Base-by-base conservation (phyloP, 2,329 filamentous ascomycete genomes). In the Tolypocladium inflatum region DNA sequence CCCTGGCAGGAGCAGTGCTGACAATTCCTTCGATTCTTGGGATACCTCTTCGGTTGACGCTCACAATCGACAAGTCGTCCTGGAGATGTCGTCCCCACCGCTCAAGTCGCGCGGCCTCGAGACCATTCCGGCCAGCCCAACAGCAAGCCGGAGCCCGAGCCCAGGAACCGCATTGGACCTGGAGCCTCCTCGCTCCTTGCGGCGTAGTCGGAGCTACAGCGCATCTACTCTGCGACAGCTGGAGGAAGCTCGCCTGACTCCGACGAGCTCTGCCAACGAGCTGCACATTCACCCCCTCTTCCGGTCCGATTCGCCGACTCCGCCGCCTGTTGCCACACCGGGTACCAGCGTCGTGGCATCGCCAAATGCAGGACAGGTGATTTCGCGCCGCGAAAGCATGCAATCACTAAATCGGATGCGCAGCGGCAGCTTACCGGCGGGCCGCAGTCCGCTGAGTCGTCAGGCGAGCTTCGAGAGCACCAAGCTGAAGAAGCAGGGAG, bases 271-370 rank as follows among this genome's bases (percentile, higher is more conserved):
- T 15, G 61, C 74, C 62, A 74, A 78, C 65, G 87, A 91, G 68
- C 78, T 84, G 4, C 84, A 91, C 66, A 91, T 91, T 52, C 89
- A 92, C 69, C 89, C 89, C 10, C 78, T 92, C 3, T 91, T 92
- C 75, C 80, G 89, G 59, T 86, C 85, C 7, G 87, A 90, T 67
- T 88, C 84, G 45, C 86, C 86, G 0, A 80, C 78, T 1, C 87
- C 87, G 9, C 85, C 87, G 1, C 83, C 88, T 0, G 73, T 82
- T 7, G 79, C 81, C 1, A 88, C 86, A 0, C 85, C 87, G 0
- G 86, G 87, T 0, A 92, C 89, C 0, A 79, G 86, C 19, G 86
- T 92, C 54, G 76, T 84, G 13, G 89, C 88, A 0, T 85, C 88
- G 3, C 88, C 88, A 0, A 80, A 85, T 45, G 85, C 85, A 3